Evolutionary conservation across 164 flowering plant species (phyloP).

Genomic region (Taxillus chinensis): DNA sequence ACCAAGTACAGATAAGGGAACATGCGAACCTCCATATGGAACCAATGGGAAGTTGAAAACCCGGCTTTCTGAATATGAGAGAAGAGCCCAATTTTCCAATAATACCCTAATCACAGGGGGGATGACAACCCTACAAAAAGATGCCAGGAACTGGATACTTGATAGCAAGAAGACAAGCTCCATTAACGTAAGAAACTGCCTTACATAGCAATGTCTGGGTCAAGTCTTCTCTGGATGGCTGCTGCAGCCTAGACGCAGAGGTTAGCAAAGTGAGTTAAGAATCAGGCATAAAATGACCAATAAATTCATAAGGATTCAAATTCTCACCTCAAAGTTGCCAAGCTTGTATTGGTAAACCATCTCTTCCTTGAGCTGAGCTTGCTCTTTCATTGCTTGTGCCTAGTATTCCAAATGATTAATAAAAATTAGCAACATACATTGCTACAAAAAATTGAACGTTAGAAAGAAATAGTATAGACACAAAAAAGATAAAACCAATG

Average conservation of each 20-base stretch:
- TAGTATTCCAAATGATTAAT: slow-evolving; percentile 13
- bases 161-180: too few relatives aligned
- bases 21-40: too few relatives aligned
- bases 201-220: slow-evolving; percentile 75
- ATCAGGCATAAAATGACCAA: not conserved
- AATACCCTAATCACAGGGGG: too few relatives aligned
- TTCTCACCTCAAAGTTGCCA: slow-evolving; percentile 80
- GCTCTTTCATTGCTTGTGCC: slow-evolving; percentile 98
- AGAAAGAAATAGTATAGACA: not conserved
- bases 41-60: too few relatives aligned
- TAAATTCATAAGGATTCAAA: not conserved
- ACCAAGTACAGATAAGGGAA: too few relatives aligned
- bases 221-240: slow-evolving; percentile 91
- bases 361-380: slow-evolving; percentile 82
- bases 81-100: too few relatives aligned
- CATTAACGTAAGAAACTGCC: not conserved
- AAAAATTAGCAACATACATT: not conserved
- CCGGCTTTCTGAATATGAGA: too few relatives aligned
- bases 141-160: too few relatives aligned
- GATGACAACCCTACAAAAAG: too few relatives aligned
- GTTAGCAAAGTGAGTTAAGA: not conserved
- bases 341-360: slow-evolving; percentile 84
- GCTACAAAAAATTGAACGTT: not conserved
- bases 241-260: slow-evolving; percentile 64
- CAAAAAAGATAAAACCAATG: slow-evolving; percentile 1